Base-by-base conservation (phyloP, 2,329 filamentous ascomycete species). In the Penicillium hesseltinei region DNA sequence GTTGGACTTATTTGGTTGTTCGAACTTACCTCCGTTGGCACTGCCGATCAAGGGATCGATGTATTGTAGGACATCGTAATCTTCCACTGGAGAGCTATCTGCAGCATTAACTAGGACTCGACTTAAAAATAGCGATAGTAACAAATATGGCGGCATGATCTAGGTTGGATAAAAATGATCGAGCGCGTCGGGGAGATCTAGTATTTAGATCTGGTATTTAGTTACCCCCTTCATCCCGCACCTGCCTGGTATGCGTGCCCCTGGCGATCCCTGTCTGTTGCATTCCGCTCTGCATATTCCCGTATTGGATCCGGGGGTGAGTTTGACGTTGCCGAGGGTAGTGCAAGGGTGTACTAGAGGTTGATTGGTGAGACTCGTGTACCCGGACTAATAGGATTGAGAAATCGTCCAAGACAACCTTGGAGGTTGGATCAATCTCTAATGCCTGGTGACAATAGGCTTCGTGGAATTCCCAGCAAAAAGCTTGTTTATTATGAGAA, bases 11-110 rank as follows among this genome's bases (percentile, higher is more conserved):
- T 15, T 17, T 47, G 7, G 13, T 42, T n/a, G 35, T 17, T n/a
- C 25, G 10, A 33, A 29, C 54, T 45, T 63, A 75, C 73, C 73
- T 66, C 81, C 82, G 62, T 81, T 79, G 11, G 73, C 77, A 50
- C 78, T 82, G 51, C 82, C 82, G 62, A 84, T 83, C 36, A 84
- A 75, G 17, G 81, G 82, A 66, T 84, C 70, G 17, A 80, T 65
- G 62, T 78, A 79, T 58, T 76, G 67, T 9, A 80, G 69, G 7
- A 78, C 73, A 68, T 80, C 75, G 35, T 75, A 74, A 50, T 72
- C 64, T 38, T 69, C 62, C 15, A 59, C 57, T 29, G 56, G 39
- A 9, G 51, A 19, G 19, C 51, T 23, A 38, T 60, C 38, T 15
- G 60, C 59, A 47, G 62, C 56, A 43, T 47, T 25, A 1, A 52